These are phyloP conservation scores for Quercus suber DNA, from an alignment of 306 rosid genomes.

Conservation along the genomic window DNA sequence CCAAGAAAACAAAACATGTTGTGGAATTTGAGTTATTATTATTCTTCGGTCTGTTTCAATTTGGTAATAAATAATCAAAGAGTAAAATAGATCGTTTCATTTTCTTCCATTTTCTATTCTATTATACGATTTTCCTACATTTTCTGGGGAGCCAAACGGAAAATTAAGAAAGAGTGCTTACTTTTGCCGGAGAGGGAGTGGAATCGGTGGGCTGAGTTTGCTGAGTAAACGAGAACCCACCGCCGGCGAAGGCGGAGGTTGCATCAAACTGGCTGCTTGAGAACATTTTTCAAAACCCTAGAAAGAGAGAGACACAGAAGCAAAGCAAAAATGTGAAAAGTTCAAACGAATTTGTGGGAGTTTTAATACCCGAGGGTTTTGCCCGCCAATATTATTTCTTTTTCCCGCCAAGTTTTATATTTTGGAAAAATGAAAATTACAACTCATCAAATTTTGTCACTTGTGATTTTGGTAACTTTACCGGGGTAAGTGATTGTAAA, in stretches of 20 bases:
- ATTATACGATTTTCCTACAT: neutral
- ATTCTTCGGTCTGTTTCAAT: neutral
- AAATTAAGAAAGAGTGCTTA: conserved; percentile 20
- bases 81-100: neutral
- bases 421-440: no score
- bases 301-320: conserved; percentile 15
- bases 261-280: conserved; percentile 71
- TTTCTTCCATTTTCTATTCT: neutral
- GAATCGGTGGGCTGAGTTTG: conserved; percentile 50
- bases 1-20: neutral
- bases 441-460: no score
- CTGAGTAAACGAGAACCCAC: conserved; percentile 65
- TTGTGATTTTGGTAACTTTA: no score
- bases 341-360: neutral
- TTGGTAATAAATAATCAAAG: neutral
- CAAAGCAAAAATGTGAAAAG: neutral
- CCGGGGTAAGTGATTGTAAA: no score
- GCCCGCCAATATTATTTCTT: conserved; percentile 42
- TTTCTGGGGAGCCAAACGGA: conserved; percentile 12
- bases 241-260: conserved; percentile 51
- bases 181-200: conserved; percentile 51
- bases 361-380: conserved; percentile 5
- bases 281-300: conserved; percentile 53
- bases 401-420: conserved; percentile 38
- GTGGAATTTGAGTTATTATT: neutral